Conservation (phyloP, 2,329 filamentous ascomycete species). For the Penicillium hordei region DNA sequence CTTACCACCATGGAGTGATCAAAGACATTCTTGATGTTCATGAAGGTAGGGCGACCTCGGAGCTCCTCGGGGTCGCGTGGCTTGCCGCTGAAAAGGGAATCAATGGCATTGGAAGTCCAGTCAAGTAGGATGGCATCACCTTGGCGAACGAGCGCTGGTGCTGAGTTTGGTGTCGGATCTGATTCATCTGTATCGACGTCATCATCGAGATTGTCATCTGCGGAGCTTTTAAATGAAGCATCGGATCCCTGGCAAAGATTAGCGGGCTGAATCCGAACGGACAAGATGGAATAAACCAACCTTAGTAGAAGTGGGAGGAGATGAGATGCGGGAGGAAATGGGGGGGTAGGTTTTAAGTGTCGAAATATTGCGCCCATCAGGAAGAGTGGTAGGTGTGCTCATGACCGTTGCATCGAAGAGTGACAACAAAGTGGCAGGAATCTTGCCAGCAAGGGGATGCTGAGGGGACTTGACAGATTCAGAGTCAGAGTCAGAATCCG, state of each 20-base stretch:
- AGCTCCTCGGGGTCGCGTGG: slow-evolving; percentile 47
- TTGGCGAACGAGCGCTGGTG: slow-evolving; percentile 64
- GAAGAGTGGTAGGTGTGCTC: slow-evolving; percentile 56
- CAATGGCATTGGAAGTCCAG: slow-evolving; percentile 71
- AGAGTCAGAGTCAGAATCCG: slow-evolving; percentile 12
- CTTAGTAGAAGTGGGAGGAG: slow-evolving; percentile 22
- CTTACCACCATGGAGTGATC: slow-evolving; percentile 63
- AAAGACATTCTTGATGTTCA: slow-evolving; percentile 51
- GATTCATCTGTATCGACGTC: slow-evolving; percentile 35
- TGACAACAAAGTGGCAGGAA: slow-evolving; percentile 64
- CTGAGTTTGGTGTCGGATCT: slow-evolving; percentile 8
- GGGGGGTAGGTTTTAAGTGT: slow-evolving; percentile 59
- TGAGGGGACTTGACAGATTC: slow-evolving; percentile 45
- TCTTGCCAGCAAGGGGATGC: slow-evolving; percentile 50
- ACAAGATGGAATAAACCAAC: slow-evolving; percentile 5
- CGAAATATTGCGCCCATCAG: slow-evolving; percentile 65
- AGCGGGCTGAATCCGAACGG: background rate
- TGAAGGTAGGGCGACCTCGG: slow-evolving; percentile 62
- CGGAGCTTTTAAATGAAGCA: slow-evolving; percentile 7
- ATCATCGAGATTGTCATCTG: slow-evolving; percentile 28
- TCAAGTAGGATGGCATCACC: slow-evolving; percentile 86
- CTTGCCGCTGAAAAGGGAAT: slow-evolving; percentile 63
- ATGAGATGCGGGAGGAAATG: slow-evolving; percentile 49
- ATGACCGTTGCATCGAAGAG: slow-evolving; percentile 77
- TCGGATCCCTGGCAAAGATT: background rate